Base-by-base conservation (phyloP, 306 rosid species). In the Astragalus glycyphyllos region DNA sequence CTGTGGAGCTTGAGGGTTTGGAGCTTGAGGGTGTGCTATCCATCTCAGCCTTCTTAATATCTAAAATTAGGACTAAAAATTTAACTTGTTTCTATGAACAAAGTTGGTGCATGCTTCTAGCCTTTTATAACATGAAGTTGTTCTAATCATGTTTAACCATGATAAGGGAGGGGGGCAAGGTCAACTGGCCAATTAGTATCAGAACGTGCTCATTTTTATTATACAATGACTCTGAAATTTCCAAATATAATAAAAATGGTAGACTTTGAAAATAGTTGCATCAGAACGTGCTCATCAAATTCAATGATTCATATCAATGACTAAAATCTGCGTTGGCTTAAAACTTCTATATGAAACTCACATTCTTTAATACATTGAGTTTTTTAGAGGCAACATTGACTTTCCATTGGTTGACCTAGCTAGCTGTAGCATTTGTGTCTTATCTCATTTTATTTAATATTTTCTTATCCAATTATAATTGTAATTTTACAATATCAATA, bases 1-100 rank as follows among this genome's bases (percentile, higher is more conserved):
- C 20, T 57, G 79, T 62, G 65, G 89, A 70, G 5, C 47, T 73
- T 41, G 84, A 75, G 47, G 81, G 75, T 8, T 26, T 26, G 4
- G 31, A 26, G 31, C 31, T 26, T 26, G 31, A 26, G 31, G 45
- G 4, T 60, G 53, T 63, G 55, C 32, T 23, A 42, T 74, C 76
- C 83, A 70, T 77, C 57, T 77, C 61, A 56, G 29, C 50, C 34
- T 40, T 61, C 14, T 60, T 37, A 15, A 12, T 40, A 26, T 16
- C 6, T 8, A 14, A 35, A 59, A 61, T 40, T 40, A 40, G 11
- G 9, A 40, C 11, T 8, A 40, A 17, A 16, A 61, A 41, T 26
- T 26, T 26, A 26, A 46, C 44, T 63, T 40, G 13, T 17, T 12
- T 54, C 34, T 58, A 10, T 12, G 26, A 11, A 50, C 11, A 59